Percentiles rank a stretch among this genome's conserved stretches.
phyloP scores from a whole-genome alignment of 202 grass and related monocot genomes.

The Digitaria exilis region DNA sequence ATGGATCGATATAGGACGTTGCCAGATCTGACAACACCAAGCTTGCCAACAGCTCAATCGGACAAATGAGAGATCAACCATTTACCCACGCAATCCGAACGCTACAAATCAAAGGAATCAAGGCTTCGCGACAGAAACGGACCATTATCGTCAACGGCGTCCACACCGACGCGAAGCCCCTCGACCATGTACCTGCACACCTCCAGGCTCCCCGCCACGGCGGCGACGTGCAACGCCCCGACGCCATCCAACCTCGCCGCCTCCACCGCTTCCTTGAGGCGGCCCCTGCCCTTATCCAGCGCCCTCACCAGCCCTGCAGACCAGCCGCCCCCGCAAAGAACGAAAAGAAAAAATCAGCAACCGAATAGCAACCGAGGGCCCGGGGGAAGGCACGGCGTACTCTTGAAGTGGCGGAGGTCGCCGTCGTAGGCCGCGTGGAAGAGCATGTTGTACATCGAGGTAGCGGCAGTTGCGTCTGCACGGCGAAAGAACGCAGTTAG shows the following conservation, averaged over 20 bases:
- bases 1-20: background rate
- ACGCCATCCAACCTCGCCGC: constrained; percentile 11
- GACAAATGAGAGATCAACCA: background rate
- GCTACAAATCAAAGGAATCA: too few species aligned
- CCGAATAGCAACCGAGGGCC: background rate
- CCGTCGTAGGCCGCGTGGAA: background rate
- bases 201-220: background rate
- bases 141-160: background rate
- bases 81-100: background rate
- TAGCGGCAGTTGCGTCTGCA: background rate
- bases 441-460: background rate
- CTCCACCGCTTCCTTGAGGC: constrained; percentile 7
- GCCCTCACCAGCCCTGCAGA: background rate
- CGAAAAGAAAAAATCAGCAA: background rate
- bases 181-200: constrained; percentile 32
- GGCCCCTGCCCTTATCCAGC: constrained; percentile 19
- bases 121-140: background rate
- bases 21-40: background rate
- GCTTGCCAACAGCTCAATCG: background rate
- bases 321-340: background rate
- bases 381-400: background rate
- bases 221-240: constrained; percentile 2
- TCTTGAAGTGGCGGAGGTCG: background rate
- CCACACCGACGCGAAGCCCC: background rate
- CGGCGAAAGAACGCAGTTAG: background rate